Evolutionary conservation across 225 moss, liverwort and hornwort genomes (phyloP).

Genomic region (Marchantia polymorpha): DNA sequence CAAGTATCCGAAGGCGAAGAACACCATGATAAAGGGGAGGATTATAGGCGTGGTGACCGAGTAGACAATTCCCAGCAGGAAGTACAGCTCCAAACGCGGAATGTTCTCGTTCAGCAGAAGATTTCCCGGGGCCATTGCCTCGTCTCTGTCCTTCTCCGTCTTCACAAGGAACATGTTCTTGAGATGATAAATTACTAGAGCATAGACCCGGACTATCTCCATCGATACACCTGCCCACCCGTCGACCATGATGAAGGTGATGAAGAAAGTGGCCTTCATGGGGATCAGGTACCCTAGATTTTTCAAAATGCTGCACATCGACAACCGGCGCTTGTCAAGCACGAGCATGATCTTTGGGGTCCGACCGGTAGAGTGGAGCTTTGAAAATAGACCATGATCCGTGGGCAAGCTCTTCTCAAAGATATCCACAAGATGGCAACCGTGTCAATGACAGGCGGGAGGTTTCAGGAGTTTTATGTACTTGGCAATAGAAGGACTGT

Average conservation of each 20-base stretch:
- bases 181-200: conserved; percentile 48
- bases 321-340: background rate
- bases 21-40: conserved; percentile 61
- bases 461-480: conserved; percentile 21
- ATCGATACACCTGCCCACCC: conserved; percentile 69
- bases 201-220: conserved; percentile 45
- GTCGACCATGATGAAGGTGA: conserved; percentile 85
- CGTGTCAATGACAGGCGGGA: too few relatives aligned
- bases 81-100: conserved; percentile 70
- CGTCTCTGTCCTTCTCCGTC: conserved; percentile 47
- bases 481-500: conserved; percentile 51
- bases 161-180: conserved; percentile 55
- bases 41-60: conserved; percentile 71
- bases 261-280: conserved; percentile 80
- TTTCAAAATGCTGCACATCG: conserved; percentile 52
- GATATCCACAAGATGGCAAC: too few relatives aligned
- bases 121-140: conserved; percentile 60
- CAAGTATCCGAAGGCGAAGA: conserved; percentile 63
- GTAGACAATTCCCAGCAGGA: conserved; percentile 78
- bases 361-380: background rate
- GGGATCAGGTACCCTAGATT: conserved; percentile 65
- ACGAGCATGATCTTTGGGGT: background rate
- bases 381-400: background rate
- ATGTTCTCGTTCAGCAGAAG: conserved; percentile 44
- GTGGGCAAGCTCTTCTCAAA: background rate